A percentile compares a stretch with the other conserved stretches of the same genome.
phyloP scores from a whole-genome alignment of 441 rosid species.

The Dalechampia spathulata region DNA sequence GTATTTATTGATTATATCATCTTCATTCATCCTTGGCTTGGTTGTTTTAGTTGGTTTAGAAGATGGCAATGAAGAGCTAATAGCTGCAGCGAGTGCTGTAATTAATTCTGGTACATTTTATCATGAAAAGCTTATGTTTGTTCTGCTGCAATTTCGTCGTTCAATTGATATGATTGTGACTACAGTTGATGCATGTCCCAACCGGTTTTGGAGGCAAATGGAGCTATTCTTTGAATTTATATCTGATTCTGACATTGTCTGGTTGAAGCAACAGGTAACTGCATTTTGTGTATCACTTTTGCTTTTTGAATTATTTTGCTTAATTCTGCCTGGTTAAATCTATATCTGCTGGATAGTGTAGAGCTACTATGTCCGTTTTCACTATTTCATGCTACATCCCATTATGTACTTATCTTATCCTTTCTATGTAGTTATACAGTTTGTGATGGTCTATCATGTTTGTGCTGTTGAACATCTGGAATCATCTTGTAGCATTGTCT shows the following conservation, averaged over 20 bases:
- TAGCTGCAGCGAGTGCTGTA: constrained; percentile 87
- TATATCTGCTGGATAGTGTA: too few relatives aligned
- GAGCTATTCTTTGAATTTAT: constrained; percentile 65
- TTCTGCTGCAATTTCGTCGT: constrained; percentile 15
- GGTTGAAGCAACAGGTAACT: constrained; percentile 67
- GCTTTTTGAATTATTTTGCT: neutral
- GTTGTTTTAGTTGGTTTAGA: constrained; percentile 63
- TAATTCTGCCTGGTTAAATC: neutral
- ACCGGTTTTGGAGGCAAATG: constrained; percentile 81
- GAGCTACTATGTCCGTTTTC: too few relatives aligned
- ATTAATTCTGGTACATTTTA: constrained; percentile 48
- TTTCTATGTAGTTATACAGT: too few relatives aligned
- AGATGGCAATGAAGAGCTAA: constrained; percentile 86
- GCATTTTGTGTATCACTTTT: constrained; percentile 9
- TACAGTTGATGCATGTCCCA: constrained; percentile 56
- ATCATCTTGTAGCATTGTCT: too few relatives aligned
- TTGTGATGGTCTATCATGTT: too few relatives aligned
- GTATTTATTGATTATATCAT: constrained; percentile 2
- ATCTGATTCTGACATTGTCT: constrained; percentile 62
- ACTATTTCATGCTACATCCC: too few relatives aligned
- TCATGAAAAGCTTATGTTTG: constrained; percentile 11
- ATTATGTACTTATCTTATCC: too few relatives aligned
- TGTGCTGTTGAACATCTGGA: too few relatives aligned
- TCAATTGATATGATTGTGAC: constrained; percentile 28
- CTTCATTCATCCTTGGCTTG: constrained; percentile 21